Evolutionary conservation across 352 stramenopile species (phyloP).

Genomic region (Globisporangium emineosum): DNA sequence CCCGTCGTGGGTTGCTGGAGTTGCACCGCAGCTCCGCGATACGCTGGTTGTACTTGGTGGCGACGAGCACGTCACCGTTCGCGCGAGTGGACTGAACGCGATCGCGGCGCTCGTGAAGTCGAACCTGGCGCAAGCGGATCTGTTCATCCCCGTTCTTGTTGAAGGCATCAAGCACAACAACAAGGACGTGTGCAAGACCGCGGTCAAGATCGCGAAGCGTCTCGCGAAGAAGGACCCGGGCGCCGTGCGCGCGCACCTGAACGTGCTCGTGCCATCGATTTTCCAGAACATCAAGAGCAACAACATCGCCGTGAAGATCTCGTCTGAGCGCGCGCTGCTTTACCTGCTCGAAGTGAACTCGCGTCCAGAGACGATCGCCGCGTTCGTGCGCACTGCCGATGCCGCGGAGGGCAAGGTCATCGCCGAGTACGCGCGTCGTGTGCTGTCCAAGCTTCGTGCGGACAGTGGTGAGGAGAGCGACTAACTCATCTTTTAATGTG

Average conservation of each 20-base stretch:
- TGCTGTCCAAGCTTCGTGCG: conserved; percentile 84
- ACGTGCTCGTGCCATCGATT: conserved; percentile 64
- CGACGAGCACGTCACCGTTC: conserved; percentile 70
- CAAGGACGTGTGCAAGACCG: conserved; percentile 78
- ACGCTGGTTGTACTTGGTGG: conserved; percentile 42
- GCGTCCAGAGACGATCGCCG: conserved; percentile 70
- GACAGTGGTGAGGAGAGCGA: conserved; percentile 84
- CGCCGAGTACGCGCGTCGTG: conserved; percentile 81
- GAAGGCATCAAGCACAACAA: conserved; percentile 62
- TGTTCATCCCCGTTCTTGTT: conserved; percentile 61
- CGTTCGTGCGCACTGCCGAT: conserved; percentile 56
- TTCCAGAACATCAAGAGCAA: conserved; percentile 88
- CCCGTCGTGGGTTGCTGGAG: conserved; percentile 28
- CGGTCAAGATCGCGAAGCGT: conserved; percentile 71
- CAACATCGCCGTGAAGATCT: conserved; percentile 87
- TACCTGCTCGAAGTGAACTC: conserved; percentile 87
- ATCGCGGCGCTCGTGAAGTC: conserved; percentile 59
- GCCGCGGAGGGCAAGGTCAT: conserved; percentile 79
- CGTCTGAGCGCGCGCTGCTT: conserved; percentile 79
- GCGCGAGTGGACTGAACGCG: conserved; percentile 48
- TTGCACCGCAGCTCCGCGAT: conserved; percentile 23
- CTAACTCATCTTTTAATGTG: conserved; percentile 20
- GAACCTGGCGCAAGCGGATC: conserved; percentile 25
- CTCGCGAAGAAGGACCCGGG: conserved; percentile 67
- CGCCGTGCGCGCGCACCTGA: conserved; percentile 47